phyloP scores from a whole-genome alignment of 192 early-diverging fungal species.

The Coemansia sp. region DNA sequence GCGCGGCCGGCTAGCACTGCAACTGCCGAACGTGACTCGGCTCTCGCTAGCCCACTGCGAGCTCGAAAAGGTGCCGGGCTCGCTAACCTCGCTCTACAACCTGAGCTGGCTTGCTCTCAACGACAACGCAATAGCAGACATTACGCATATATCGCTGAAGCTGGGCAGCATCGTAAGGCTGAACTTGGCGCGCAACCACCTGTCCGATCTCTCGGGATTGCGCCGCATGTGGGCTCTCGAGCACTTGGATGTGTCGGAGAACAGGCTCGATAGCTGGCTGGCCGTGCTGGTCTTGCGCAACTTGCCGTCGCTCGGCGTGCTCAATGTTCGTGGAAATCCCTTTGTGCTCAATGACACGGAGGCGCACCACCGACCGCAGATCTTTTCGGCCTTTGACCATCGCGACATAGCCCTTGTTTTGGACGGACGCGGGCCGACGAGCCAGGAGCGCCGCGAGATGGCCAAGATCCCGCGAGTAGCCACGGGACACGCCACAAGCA shows the following conservation, averaged over 20 bases:
- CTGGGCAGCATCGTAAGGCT: conserved; percentile 37
- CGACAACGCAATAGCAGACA: conserved; percentile 31
- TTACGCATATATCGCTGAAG: conserved; percentile 32
- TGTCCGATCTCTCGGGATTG: conserved; percentile 26
- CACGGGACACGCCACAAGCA: conserved; percentile 23
- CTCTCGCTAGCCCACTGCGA: conserved; percentile 48
- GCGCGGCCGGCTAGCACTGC: conserved; percentile 11
- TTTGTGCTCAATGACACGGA: conserved; percentile 15
- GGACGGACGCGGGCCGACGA: conserved; percentile 32
- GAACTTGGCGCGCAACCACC: conserved; percentile 30
- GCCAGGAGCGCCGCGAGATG: conserved; percentile 46
- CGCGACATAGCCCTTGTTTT: conserved; percentile 41
- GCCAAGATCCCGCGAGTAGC: conserved; percentile 48
- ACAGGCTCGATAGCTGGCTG: conserved; percentile 29
- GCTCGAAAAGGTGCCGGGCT: conserved; percentile 32
- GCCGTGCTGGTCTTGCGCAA: conserved; percentile 34
- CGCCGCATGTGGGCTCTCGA: conserved; percentile 51
- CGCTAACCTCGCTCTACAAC: conserved; percentile 26
- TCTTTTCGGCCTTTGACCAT: conserved; percentile 54
- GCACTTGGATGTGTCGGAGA: conserved; percentile 34
- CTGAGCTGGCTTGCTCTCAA: conserved; percentile 47
- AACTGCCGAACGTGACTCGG: conserved; percentile 23
- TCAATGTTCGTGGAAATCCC: conserved; percentile 44
- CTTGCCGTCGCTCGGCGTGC: conserved; percentile 33
- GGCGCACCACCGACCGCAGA: conserved; percentile 19